Base-by-base conservation (phyloP, 768 basidiomycete genomes). In the Leccinum variicolor region DNA sequence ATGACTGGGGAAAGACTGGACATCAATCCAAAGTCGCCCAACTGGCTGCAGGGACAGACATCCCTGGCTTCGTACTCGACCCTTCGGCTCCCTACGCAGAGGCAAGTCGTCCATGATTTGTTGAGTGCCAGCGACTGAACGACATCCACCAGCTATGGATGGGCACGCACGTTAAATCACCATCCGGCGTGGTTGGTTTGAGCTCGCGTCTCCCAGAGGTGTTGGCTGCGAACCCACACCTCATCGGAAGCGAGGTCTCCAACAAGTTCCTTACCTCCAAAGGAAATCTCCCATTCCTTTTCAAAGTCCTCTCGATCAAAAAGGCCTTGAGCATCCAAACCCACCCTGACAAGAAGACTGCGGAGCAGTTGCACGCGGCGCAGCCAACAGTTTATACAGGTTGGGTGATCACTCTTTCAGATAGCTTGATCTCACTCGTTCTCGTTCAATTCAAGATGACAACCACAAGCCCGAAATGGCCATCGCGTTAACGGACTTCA, bases 381-480 rank as follows among this genome's bases (percentile, higher is more conserved):
- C 81, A 85, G 52, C 92, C 92, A 2, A 81, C 91, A 50, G 81
- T 97, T 49, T 99, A 99, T 78, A 97, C 94, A 77, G 95, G 94
- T 90, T 64, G 57, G 80, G 68, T 13, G 28, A 29, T 26, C 17
- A 25, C 23, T 41, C 51, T 33, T 19, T 19, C 0, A 13, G 45
- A 45, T 43, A n/a, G 26, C 54, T 19, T 10, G 23, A 23, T 62
- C 56, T 62, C 23, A 68, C 60, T 52, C 15, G 34, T n/a, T 33
- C 36, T 62, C 23, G 67, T 60, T 52, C 15, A 36, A 19, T 33
- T 39, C 39, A 60, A 92, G 97, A 99, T 72, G 83, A 86, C 6
- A 98, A 98, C 69, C 97, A 99, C 66, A 99, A 99, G 74, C 97
- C 97, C 3, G 97, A 99, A 72, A 96, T 99, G 92, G 94, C 95